These are phyloP conservation scores for Xylaria cubensis DNA, from an alignment of 495 filamentous ascomycete genomes.

Conservation along the genomic window DNA sequence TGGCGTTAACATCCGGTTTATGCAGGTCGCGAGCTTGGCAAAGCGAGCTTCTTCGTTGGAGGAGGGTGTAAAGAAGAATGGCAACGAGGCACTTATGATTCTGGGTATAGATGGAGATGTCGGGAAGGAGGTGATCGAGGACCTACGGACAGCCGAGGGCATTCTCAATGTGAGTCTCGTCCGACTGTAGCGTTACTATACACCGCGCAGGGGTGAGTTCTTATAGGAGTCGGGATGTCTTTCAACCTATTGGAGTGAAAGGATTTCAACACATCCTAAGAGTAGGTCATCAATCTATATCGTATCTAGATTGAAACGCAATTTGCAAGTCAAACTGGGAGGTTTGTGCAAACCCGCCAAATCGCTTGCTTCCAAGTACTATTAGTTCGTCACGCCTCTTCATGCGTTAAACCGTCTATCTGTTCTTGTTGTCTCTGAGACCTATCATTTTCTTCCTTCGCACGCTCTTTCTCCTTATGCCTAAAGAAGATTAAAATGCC, in stretches of 20 bases:
- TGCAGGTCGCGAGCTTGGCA: slow-evolving; percentile 66
- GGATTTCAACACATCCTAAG: not conserved
- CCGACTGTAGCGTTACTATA: slow-evolving; percentile 43
- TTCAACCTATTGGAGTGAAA: not conserved
- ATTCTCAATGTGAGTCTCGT: slow-evolving; percentile 70
- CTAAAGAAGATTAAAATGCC: slow-evolving; percentile 74
- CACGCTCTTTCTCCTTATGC: slow-evolving; percentile 42
- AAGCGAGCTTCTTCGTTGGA: slow-evolving; percentile 35
- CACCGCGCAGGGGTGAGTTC: not conserved
- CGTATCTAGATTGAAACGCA: not conserved
- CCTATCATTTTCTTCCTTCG: slow-evolving; percentile 23
- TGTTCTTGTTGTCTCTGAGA: slow-evolving; percentile 23
- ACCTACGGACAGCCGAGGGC: slow-evolving; percentile 61
- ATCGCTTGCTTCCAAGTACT: not conserved
- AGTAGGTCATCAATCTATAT: not conserved
- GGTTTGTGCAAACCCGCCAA: not conserved
- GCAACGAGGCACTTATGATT: slow-evolving; percentile 73
- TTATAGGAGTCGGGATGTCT: not conserved
- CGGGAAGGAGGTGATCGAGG: slow-evolving; percentile 58
- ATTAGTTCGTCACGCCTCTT: not conserved
- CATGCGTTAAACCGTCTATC: not conserved
- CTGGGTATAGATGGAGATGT: slow-evolving; percentile 67
- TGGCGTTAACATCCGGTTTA: slow-evolving; percentile 73
- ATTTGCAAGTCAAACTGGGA: not conserved
- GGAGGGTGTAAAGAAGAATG: slow-evolving; percentile 27